These are phyloP conservation scores for Clathrospora elynae DNA, from an alignment of 2,329 filamentous ascomycete species.

Conservation along the genomic window DNA sequence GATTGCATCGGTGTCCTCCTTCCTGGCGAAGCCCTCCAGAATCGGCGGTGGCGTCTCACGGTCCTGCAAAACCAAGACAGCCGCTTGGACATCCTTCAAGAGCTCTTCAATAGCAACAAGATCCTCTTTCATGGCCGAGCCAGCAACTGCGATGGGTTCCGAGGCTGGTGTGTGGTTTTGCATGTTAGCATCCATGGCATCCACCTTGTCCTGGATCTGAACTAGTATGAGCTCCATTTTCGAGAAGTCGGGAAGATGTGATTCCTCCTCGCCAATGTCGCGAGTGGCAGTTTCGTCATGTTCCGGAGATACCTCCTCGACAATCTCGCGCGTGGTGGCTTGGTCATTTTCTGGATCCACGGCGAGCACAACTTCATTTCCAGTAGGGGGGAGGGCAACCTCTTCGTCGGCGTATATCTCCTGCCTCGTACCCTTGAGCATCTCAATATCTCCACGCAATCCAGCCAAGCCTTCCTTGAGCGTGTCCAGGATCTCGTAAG, in stretches of 20 bases:
- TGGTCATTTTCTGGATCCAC: conserved; percentile 51
- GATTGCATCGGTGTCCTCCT: conserved; percentile 87
- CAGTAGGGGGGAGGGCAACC: conserved; percentile 50
- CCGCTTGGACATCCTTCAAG: conserved; percentile 63
- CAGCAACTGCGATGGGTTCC: conserved; percentile 41
- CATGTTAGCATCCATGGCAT: conserved; percentile 68
- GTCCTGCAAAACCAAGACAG: conserved; percentile 51
- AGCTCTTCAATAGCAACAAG: conserved; percentile 53
- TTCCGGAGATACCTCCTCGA: conserved; percentile 51
- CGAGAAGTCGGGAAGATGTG: conserved; percentile 66
- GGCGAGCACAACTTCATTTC: conserved; percentile 57
- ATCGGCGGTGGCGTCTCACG: conserved; percentile 27
- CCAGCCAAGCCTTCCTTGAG: conserved; percentile 80
- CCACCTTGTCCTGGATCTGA: conserved; percentile 82
- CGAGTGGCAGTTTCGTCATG: conserved; percentile 57
- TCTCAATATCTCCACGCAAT: conserved; percentile 77
- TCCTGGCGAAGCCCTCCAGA: conserved; percentile 64
- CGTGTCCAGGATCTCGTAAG: conserved; percentile 87
- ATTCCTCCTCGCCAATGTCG: conserved; percentile 50
- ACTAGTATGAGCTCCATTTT: conserved; percentile 83
- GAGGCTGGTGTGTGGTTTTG: conserved; percentile 52
- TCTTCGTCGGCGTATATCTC: conserved; percentile 47
- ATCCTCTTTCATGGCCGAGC: conserved; percentile 57
- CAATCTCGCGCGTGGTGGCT: conserved; percentile 50
- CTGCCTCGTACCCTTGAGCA: conserved; percentile 63